phyloP scores from a whole-genome alignment of 768 basidiomycete genomes.

The Gautieria morchelliformis region DNA sequence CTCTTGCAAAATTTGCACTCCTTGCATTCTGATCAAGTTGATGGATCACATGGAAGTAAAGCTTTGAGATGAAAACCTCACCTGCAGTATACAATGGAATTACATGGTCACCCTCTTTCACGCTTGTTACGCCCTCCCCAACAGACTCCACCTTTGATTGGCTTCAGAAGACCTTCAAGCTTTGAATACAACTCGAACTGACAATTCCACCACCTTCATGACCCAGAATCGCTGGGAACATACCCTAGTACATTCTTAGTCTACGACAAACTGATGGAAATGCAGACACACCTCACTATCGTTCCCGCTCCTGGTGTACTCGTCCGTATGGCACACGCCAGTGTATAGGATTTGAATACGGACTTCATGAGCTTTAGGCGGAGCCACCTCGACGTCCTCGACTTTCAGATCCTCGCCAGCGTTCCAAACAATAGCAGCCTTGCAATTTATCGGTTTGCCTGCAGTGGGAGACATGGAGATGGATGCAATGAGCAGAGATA shows the following conservation, averaged over 20 bases:
- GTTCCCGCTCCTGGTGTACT: conserved; percentile 92
- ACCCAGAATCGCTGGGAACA: conserved; percentile 89
- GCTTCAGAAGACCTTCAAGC: neutral
- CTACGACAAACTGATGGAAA: neutral
- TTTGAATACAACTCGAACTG: conserved; percentile 22
- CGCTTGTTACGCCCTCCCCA: conserved; percentile 86
- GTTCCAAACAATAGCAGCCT: conserved; percentile 93
- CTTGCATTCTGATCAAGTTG: conserved; percentile 54
- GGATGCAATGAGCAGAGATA: neutral
- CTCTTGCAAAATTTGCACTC: conserved; percentile 99
- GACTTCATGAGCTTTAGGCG: conserved; percentile 85
- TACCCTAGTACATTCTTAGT: conserved; percentile 39
- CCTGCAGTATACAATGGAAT: conserved; percentile 95
- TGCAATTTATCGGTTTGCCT: conserved; percentile 76
- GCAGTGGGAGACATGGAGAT: conserved; percentile 58
- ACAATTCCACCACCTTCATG: conserved; percentile 92
- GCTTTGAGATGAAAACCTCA: conserved; percentile 20
- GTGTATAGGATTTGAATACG: conserved; percentile 88
- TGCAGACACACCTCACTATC: conserved; percentile 70
- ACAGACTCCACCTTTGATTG: conserved; percentile 81
- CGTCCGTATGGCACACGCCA: conserved; percentile 97
- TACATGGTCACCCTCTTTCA: conserved; percentile 88
- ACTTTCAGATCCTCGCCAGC: conserved; percentile 78
- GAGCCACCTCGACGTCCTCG: conserved; percentile 90
- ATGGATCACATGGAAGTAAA: neutral